Percentiles rank a stretch among this genome's conserved stretches.
phyloP scores from a whole-genome alignment of 2,329 filamentous ascomycete genomes.

The Xylariales sp. region DNA sequence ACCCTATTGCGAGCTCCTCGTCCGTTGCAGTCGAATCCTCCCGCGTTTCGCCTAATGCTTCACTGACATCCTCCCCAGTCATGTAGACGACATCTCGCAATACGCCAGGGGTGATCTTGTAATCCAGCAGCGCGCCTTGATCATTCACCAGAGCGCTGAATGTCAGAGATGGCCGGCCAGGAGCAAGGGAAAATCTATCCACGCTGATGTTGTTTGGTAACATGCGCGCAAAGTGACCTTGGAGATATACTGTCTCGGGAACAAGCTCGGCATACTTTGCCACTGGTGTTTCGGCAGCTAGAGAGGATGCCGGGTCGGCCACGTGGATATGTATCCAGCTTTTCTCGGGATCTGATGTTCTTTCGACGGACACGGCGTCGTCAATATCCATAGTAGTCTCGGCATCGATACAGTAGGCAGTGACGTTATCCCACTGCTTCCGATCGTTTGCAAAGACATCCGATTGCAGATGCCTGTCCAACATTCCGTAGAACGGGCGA shows the following conservation, averaged over 20 bases:
- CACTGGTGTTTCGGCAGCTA: conserved; percentile 54
- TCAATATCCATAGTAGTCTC: conserved; percentile 66
- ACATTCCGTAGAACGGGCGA: conserved; percentile 27
- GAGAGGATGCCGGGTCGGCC: conserved; percentile 71
- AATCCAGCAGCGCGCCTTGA: conserved; percentile 48
- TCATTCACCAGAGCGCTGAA: conserved; percentile 56
- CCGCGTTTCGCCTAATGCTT: conserved; percentile 33
- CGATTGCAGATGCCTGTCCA: conserved; percentile 29
- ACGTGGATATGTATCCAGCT: conserved; percentile 76
- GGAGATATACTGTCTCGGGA: conserved; percentile 55
- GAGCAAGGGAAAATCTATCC: conserved; percentile 50
- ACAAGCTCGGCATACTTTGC: conserved; percentile 58
- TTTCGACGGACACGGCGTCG: conserved; percentile 70
- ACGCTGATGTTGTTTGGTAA: conserved; percentile 45
- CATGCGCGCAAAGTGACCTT: conserved; percentile 56
- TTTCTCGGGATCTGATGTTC: conserved; percentile 44
- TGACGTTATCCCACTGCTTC: conserved; percentile 52
- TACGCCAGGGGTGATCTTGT: conserved; percentile 48
- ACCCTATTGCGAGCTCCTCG: conserved; percentile 30
- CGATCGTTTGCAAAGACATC: conserved; percentile 48
- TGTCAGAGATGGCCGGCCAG: conserved; percentile 50
- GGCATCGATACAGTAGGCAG: conserved; percentile 70
- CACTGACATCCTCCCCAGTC: conserved; percentile 45
- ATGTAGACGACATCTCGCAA: conserved; percentile 55
- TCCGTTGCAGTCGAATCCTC: conserved; percentile 19